Conservation (phyloP, 176 grass and related monocot species). For the Avena eriantha region DNA sequence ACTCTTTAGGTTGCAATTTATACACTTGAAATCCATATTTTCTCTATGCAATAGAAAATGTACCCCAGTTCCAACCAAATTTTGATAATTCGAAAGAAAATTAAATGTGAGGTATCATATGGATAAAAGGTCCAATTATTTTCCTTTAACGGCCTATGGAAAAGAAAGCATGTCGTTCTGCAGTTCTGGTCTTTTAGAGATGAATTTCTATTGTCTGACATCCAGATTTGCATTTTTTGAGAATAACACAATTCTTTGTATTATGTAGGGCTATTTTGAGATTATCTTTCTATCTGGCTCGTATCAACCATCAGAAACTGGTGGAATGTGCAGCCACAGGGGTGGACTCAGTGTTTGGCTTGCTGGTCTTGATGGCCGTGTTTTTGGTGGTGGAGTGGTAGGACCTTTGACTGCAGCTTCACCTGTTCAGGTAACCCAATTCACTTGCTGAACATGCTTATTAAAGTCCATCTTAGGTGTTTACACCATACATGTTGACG, state of each 20-base stretch:
- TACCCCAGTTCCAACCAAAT: neutral
- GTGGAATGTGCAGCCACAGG: conserved; percentile 51
- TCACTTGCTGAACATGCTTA: neutral
- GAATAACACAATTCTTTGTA: neutral
- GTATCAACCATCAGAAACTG: conserved; percentile 58
- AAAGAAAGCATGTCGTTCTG: neutral
- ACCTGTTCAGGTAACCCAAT: conserved; percentile 58
- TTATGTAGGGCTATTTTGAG: conserved; percentile 63
- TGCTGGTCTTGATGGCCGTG: conserved; percentile 58
- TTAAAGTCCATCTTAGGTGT: neutral
- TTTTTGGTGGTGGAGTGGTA: conserved; percentile 68
- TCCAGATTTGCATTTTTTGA: neutral
- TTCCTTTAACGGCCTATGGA: neutral
- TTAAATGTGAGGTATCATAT: neutral
- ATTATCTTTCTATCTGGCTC: conserved; percentile 69
- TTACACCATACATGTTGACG: neutral
- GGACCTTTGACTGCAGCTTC: conserved; percentile 68
- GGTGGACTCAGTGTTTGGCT: conserved; percentile 61
- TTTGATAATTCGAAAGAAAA: conserved; percentile 1
- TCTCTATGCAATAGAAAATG: neutral
- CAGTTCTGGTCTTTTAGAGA: neutral
- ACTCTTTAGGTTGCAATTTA: neutral
- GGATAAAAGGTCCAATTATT: neutral
- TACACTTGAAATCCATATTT: neutral
- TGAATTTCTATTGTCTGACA: neutral